These are phyloP conservation scores for Cytospora piceicola DNA, from an alignment of 2,329 filamentous ascomycete species.

Conservation along the genomic window DNA sequence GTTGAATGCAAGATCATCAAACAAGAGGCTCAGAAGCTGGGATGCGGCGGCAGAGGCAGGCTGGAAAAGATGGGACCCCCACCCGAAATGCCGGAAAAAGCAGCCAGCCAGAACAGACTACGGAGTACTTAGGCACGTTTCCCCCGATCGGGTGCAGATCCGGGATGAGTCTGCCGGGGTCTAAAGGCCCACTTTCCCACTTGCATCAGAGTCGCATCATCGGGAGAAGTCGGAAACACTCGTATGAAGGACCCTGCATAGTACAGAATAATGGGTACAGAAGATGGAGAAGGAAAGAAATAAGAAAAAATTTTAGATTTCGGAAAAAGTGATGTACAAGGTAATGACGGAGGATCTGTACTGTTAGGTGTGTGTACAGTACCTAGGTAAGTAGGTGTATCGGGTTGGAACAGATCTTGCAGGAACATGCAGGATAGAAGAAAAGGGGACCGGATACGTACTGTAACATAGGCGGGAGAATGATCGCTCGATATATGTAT, in stretches of 20 bases:
- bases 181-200: neutral
- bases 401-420: conserved; percentile 2
- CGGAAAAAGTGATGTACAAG: neutral
- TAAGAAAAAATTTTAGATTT: conserved; percentile 6
- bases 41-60: neutral
- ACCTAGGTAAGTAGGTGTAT: too few species aligned
- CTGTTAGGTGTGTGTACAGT: too few species aligned
- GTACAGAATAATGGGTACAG: neutral
- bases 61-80: neutral
- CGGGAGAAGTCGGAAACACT: conserved; percentile 7
- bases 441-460: conserved; percentile 7
- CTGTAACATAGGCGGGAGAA: neutral
- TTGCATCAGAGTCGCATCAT: conserved; percentile 2
- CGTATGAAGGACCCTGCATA: conserved; percentile 17
- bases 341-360: neutral
- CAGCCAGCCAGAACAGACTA: neutral
- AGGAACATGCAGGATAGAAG: conserved; percentile 13
- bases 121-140: neutral
- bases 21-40: neutral
- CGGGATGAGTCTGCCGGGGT: neutral
- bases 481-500: neutral
- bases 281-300: neutral
- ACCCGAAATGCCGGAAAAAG: neutral
- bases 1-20: neutral
- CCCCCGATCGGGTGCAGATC: conserved; percentile 4